Conservation (phyloP, 2,329 filamentous ascomycete genomes). For the Fusarium newnesense region DNA sequence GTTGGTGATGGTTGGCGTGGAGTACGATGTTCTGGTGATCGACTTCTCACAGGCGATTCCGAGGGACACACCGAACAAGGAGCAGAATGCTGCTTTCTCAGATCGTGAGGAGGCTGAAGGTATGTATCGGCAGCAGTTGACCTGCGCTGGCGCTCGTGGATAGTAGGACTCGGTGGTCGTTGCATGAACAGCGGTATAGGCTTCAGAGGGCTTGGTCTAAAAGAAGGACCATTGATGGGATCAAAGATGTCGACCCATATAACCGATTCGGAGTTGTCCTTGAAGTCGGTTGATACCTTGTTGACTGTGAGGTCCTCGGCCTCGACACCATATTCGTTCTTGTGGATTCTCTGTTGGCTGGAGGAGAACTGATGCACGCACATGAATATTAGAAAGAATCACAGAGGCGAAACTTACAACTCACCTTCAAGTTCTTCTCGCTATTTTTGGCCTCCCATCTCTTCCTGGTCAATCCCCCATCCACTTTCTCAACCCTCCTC, state of each 20-base stretch:
- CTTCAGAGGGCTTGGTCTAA: constrained; percentile 61
- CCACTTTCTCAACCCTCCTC: constrained; percentile 54
- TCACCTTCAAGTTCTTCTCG: constrained; percentile 11
- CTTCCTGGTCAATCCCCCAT: constrained; percentile 58
- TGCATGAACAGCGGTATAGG: constrained; percentile 62
- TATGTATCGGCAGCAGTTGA: constrained; percentile 20
- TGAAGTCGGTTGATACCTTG: constrained; percentile 24
- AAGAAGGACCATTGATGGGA: constrained; percentile 58
- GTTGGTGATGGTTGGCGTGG: background rate
- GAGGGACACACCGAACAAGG: constrained; percentile 7
- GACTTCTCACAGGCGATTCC: background rate
- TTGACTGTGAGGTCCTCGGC: constrained; percentile 4
- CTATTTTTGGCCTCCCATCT: constrained; percentile 53
- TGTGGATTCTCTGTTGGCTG: constrained; percentile 1
- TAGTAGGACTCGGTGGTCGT: constrained; percentile 36
- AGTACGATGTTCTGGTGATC: background rate
- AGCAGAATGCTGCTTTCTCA: constrained; percentile 14
- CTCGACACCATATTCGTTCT: constrained; percentile 6
- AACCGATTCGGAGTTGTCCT: constrained; percentile 45
- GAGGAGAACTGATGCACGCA: background rate
- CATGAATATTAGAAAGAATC: constrained; percentile 3
- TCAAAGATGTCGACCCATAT: constrained; percentile 64
- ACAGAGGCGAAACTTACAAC: background rate
- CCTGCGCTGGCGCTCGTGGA: constrained; percentile 7
- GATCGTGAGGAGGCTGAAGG: constrained; percentile 12